Base-by-base conservation (phyloP, 345 rosid genomes). In the Hibiscus tridactylites region DNA sequence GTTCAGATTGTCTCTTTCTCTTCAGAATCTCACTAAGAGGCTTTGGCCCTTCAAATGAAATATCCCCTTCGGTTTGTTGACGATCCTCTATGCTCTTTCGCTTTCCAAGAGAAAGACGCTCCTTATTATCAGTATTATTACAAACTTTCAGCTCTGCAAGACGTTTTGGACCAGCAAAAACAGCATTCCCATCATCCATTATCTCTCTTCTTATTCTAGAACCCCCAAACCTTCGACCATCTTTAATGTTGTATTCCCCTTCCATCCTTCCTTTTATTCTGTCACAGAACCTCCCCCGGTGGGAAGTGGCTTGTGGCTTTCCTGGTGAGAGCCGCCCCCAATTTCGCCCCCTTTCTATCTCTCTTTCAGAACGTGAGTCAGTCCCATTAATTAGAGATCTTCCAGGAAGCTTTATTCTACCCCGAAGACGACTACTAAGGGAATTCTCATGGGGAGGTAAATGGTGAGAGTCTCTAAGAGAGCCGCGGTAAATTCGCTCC, bases 11-110 rank as follows among this genome's bases (percentile, higher is more conserved):
- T 79, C 88, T 83, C 81, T 93, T 91, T 70, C 96, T 88, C 81
- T 81, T 93, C 75, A 91, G 84, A 79, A 93, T 92, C 86, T 86
- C 96, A 60, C 89, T 88, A 28, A 93, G 83, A 66, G 98, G 88
- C 86, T 87, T 81, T 7, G 98, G 98, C 70, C 92, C 94, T 71
- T 88, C 87, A 78, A 93, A 93, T 7, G 96, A 80, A 52, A 77
- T 72, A 61, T 70, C 81, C 49, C 80, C 85, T 73, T 81, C 87
- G 56, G 82, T 61, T 74, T 76, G 86, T 73, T 65, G 85, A 80
- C 71, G n/a, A 60, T 82, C 86, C 71, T 81, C 91, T 46, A 46
- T 21, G 66, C 71, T 79, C 76, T 83, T 85, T 46, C 88, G 78
- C 78, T 88, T 88, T 76, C 90, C 78, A 47, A 77, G 82, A 64